Percentiles rank a stretch among this genome's conserved stretches.
Conservation (phyloP, 2,329 filamentous ascomycete genomes). For the Phoma sp. region DNA sequence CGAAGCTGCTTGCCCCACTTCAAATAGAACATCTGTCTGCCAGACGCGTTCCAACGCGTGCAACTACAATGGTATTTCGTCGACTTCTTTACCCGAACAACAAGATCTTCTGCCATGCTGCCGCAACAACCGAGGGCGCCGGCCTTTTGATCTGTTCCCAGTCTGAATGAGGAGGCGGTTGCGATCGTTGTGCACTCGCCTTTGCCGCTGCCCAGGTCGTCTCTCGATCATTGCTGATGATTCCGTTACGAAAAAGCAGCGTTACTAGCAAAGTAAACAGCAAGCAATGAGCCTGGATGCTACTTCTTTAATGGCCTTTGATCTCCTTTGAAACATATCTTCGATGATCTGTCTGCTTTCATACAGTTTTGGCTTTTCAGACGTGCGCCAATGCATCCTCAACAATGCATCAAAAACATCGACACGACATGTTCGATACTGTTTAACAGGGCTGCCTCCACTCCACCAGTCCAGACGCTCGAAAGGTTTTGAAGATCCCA, state of each 20-base stretch:
- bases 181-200: background rate
- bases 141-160: background rate
- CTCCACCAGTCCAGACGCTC: conserved; percentile 16
- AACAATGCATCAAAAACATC: conserved; percentile 10
- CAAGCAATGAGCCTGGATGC: background rate
- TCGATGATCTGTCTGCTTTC: background rate
- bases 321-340: conserved; percentile 3
- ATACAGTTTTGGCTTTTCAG: background rate
- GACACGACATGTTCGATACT: background rate
- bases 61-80: background rate
- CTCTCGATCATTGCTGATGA: background rate
- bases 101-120: background rate
- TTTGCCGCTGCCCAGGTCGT: no score
- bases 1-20: background rate
- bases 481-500: conserved; percentile 25
- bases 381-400: background rate
- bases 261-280: background rate
- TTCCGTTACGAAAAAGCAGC: background rate
- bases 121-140: background rate
- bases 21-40: background rate
- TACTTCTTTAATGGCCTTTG: background rate
- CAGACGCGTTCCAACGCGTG: background rate
- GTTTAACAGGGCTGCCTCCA: conserved; percentile 1
- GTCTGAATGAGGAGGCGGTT: background rate
- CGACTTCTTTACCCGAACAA: background rate